These are phyloP conservation scores for Myriangium duriaei DNA, from an alignment of 2,329 filamentous ascomycete species.

Conservation along the genomic window DNA sequence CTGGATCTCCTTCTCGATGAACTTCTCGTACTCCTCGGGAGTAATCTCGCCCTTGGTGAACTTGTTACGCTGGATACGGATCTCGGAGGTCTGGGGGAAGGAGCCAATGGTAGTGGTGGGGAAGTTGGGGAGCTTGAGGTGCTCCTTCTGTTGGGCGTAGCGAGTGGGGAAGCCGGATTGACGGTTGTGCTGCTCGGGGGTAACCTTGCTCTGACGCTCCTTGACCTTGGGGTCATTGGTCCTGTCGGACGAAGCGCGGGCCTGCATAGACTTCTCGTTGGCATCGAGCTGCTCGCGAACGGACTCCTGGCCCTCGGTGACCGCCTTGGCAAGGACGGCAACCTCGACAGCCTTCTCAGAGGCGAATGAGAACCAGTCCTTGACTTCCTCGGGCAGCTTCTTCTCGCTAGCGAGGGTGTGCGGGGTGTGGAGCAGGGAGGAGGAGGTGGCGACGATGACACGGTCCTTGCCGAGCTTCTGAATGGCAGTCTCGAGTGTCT, in stretches of 20 bases:
- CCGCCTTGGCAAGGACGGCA: conserved; percentile 88
- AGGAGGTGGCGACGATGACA: conserved; percentile 92
- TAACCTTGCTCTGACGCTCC: conserved; percentile 85
- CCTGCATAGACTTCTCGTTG: conserved; percentile 87
- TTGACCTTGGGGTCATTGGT: conserved; percentile 98
- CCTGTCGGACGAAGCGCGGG: conserved; percentile 80
- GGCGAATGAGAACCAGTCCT: conserved; percentile 98
- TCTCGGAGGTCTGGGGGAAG: conserved; percentile 99
- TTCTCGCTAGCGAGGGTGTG: conserved; percentile 98
- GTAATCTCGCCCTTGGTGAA: conserved; percentile 98
- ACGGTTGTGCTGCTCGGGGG: conserved; percentile 75
- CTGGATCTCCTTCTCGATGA: conserved; percentile 98
- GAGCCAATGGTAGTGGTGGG: conserved; percentile 98
- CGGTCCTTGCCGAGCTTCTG: conserved; percentile 96
- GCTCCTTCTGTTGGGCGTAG: conserved; percentile 78
- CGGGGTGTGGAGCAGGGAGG: conserved; percentile 94
- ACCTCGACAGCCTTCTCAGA: conserved; percentile 88
- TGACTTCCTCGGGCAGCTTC: conserved; percentile 87
- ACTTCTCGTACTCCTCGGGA: conserved; percentile 84
- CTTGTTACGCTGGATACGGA: conserved; percentile 92
- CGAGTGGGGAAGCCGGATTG: conserved; percentile 77
- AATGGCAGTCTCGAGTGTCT: conserved; percentile 75
- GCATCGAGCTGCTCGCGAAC: conserved; percentile 85
- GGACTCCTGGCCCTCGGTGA: conserved; percentile 78
- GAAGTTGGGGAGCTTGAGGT: conserved; percentile 91